Conservation (phyloP, 2,329 filamentous ascomycete species). For the Colletotrichum theobromicola region DNA sequence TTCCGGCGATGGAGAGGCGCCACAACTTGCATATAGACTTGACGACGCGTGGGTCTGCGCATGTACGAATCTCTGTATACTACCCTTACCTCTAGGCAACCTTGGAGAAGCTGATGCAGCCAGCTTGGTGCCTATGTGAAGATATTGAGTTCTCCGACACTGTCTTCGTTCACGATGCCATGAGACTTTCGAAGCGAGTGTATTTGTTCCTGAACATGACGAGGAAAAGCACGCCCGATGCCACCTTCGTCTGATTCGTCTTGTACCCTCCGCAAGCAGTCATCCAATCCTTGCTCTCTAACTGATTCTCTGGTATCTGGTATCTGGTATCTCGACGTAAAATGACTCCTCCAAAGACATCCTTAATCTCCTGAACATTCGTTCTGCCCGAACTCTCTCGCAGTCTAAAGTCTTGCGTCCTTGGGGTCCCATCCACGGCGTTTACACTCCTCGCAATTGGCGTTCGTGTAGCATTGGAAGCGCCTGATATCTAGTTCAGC, state of each 20-base stretch:
- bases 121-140: not conserved
- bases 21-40: constrained; percentile 23
- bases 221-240: not conserved
- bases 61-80: constrained; percentile 23
- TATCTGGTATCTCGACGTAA: not conserved
- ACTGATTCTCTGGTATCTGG: not conserved
- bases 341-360: not conserved
- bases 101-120: not conserved
- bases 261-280: not conserved
- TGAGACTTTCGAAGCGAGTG: not conserved
- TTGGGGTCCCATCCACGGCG: not conserved
- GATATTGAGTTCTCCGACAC: not conserved
- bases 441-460: constrained; percentile 29
- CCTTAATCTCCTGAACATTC: not conserved
- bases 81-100: constrained; percentile 16
- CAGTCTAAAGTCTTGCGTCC: not conserved
- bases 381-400: not conserved
- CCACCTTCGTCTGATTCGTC: not conserved
- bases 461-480: constrained; percentile 39
- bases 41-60: constrained; percentile 17
- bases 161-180: not conserved
- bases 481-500: constrained; percentile 26
- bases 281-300: not conserved
- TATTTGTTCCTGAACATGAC: not conserved
- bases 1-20: constrained; percentile 11